These are phyloP conservation scores for Suillus alpinus DNA, from an alignment of 768 basidiomycete genomes.

Conservation along the genomic window DNA sequence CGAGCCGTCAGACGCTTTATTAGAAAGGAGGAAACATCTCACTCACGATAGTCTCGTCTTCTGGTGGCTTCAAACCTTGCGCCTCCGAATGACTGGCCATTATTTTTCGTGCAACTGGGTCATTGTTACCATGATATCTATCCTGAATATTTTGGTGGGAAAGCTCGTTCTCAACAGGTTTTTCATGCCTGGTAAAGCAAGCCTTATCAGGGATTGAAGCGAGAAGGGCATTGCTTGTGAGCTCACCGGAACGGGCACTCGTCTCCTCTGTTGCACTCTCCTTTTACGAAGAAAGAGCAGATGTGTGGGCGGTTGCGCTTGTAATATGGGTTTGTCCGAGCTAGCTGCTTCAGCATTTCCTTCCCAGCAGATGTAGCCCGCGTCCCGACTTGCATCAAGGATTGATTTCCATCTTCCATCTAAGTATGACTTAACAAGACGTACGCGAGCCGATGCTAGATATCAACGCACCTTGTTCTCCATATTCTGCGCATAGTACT, in stretches of 20 bases:
- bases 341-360: slow-evolving; percentile 95
- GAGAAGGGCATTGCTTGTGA: slow-evolving; percentile 14
- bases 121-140: slow-evolving; percentile 88
- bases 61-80: slow-evolving; percentile 86
- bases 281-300: slow-evolving; percentile 95
- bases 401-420: slow-evolving; percentile 67
- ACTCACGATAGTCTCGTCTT: slow-evolving; percentile 82
- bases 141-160: slow-evolving; percentile 93
- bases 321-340: slow-evolving; percentile 95
- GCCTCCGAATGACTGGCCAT: slow-evolving; percentile 72
- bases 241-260: slow-evolving; percentile 85
- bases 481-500: slow-evolving; percentile 93
- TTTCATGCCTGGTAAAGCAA: slow-evolving; percentile 66
- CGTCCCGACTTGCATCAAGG: slow-evolving; percentile 53
- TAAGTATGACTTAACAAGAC: slow-evolving; percentile 27
- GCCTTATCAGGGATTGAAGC: slow-evolving; percentile 4
- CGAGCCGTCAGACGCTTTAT: slow-evolving; percentile 6
- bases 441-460: neutral
- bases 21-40: slow-evolving; percentile 1
- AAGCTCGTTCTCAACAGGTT: slow-evolving; percentile 76
- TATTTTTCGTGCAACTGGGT: slow-evolving; percentile 93
- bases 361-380: slow-evolving; percentile 79
- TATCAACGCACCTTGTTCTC: slow-evolving; percentile 61
- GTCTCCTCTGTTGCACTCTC: slow-evolving; percentile 85
- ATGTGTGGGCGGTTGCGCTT: slow-evolving; percentile 93